Evolutionary conservation across 1,284 basidiomycete genomes (phyloP).

Genomic region (Pulchroboletus neoregius): DNA sequence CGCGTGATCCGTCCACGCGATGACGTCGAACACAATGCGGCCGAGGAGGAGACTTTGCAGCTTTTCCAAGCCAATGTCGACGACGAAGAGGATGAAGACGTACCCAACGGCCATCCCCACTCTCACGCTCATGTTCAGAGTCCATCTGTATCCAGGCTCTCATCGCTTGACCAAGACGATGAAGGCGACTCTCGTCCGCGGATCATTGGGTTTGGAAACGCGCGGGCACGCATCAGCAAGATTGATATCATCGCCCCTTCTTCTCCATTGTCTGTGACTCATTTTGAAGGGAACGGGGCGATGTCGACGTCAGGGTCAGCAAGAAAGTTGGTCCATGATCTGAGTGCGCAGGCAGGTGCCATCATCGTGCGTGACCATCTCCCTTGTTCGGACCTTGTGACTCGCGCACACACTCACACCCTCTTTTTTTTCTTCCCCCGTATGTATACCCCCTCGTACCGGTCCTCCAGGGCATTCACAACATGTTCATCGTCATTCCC

Average conservation of each 20-base stretch:
- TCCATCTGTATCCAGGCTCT: too few species aligned
- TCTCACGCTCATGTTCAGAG: too few species aligned
- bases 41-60: slow-evolving; percentile 20
- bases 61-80: slow-evolving; percentile 21
- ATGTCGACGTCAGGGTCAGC: slow-evolving; percentile 8
- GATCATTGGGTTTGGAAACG: slow-evolving; percentile 12
- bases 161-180: slow-evolving; percentile 11
- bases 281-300: slow-evolving; percentile 7
- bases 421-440: too few species aligned
- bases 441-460: too few species aligned
- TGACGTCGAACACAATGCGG: slow-evolving; percentile 29
- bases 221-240: slow-evolving; percentile 23
- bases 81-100: slow-evolving; percentile 14
- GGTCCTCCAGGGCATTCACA: slow-evolving; percentile 93
- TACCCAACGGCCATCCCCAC: neutral
- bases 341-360: slow-evolving; percentile 83
- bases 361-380: slow-evolving; percentile 60
- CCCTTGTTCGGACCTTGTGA: slow-evolving; percentile 2
- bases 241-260: slow-evolving; percentile 9
- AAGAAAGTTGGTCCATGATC: slow-evolving; percentile 28
- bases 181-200: too few species aligned
- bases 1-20: slow-evolving; percentile 15
- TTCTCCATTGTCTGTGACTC: too few species aligned
- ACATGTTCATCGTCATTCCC: slow-evolving; percentile 81
- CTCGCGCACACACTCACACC: neutral